phyloP scores from a whole-genome alignment of 2,329 filamentous ascomycete genomes.

The Xylaria sp. region DNA sequence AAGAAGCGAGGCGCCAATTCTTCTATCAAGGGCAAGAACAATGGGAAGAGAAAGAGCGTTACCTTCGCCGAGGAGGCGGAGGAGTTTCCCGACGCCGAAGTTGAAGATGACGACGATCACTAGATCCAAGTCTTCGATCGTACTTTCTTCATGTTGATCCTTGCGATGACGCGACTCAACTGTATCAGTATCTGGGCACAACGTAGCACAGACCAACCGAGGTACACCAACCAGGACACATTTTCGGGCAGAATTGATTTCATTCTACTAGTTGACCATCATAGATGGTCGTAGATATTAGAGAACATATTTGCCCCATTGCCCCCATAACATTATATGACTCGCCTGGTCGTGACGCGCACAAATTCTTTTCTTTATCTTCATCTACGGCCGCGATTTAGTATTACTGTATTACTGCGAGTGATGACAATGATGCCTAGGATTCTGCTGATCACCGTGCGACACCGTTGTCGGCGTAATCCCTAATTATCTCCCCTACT shows the following conservation, averaged over 20 bases:
- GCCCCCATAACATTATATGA: not conserved
- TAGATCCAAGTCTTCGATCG: not conserved
- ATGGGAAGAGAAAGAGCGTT: too few relatives aligned
- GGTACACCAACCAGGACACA: not conserved
- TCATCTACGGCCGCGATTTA: too few relatives aligned
- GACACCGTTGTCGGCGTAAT: too few relatives aligned
- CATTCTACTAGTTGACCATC: not conserved
- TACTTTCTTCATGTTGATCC: not conserved
- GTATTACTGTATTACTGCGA: too few relatives aligned
- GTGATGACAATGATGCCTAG: too few relatives aligned
- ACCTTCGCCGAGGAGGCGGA: not conserved
- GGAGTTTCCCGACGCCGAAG: not conserved
- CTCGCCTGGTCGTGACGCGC: too few relatives aligned
- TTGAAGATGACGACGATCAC: not conserved
- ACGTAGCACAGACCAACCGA: not conserved
- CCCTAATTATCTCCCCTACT: too few relatives aligned
- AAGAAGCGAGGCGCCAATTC: not conserved
- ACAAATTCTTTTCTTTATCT: too few relatives aligned
- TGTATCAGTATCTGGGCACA: not conserved
- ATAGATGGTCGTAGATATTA: not conserved
- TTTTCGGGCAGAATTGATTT: not conserved
- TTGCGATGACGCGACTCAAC: not conserved
- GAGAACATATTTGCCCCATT: not conserved
- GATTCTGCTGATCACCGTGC: too few relatives aligned
- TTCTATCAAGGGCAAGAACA: too few relatives aligned